Percentiles rank a stretch among this genome's conserved stretches.
Evolutionary conservation across 2,329 filamentous ascomycete genomes (phyloP).

Genomic region (Ambrosiella beaveri): DNA sequence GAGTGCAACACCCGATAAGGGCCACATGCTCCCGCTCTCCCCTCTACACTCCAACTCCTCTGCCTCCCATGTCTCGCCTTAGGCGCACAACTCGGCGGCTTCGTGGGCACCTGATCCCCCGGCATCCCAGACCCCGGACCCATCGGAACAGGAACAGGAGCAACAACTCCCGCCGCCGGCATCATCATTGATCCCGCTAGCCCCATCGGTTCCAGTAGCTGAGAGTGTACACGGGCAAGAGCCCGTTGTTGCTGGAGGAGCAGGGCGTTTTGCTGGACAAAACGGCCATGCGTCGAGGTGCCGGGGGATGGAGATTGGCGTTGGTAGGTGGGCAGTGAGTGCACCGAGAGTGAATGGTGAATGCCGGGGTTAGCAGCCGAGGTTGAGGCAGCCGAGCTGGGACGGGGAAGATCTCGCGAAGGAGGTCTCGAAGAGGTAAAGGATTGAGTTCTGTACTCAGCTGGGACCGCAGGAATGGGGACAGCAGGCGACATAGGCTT

Average conservation of each 20-base stretch:
- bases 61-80: slow-evolving; percentile 21
- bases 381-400: neutral
- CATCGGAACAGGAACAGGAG: neutral
- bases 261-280: slow-evolving; percentile 10
- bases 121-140: slow-evolving; percentile 4
- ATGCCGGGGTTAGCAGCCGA: neutral
- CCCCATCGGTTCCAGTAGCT: slow-evolving; percentile 1
- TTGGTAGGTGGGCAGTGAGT: slow-evolving; percentile 8
- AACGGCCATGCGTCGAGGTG: slow-evolving; percentile 13
- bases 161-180: too few relatives aligned
- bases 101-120: slow-evolving; percentile 5
- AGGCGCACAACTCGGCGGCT: neutral
- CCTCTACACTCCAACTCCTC: slow-evolving; percentile 21
- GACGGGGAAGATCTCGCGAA: neutral
- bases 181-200: slow-evolving; percentile 6
- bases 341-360: neutral
- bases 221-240: neutral
- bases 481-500: too few relatives aligned
- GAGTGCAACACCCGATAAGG: slow-evolving; percentile 39
- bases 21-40: slow-evolving; percentile 13
- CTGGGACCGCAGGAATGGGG: neutral
- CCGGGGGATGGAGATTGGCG: slow-evolving; percentile 13
- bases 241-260: slow-evolving; percentile 13
- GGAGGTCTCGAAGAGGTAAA: neutral
- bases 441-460: neutral